These are phyloP conservation scores for Tinospora cordifolia DNA, from an alignment of 164 flowering plant species.

Conservation along the genomic window DNA sequence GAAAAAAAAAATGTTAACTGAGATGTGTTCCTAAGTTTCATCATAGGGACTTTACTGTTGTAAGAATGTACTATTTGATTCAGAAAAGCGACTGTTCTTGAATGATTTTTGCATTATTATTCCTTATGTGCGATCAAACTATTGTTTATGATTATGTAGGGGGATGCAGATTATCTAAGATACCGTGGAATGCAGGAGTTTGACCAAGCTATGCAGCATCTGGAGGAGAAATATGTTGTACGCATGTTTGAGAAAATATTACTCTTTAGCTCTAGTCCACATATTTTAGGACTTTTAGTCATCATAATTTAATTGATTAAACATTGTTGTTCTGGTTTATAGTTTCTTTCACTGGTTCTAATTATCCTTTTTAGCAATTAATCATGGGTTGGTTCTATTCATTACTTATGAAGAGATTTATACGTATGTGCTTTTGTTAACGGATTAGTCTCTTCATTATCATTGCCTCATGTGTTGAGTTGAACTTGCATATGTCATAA, in stretches of 20 bases:
- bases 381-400: no score
- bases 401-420: no score
- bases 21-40: not conserved
- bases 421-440: no score
- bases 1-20: no score
- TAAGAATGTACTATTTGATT: not conserved
- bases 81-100: not conserved
- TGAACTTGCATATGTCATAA: no score
- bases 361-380: no score
- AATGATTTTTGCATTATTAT: not conserved
- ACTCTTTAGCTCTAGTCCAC: not conserved
- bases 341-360: no score
- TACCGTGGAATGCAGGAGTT: slow-evolving; percentile 94
- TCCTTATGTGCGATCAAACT: slow-evolving; percentile 1
- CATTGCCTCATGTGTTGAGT: no score
- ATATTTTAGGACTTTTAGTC: not conserved
- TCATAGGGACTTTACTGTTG: not conserved
- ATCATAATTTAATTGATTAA: not conserved
- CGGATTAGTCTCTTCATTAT: no score
- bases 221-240: slow-evolving; percentile 76
- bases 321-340: not conserved
- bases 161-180: slow-evolving; percentile 83
- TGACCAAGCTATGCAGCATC: slow-evolving; percentile 94
- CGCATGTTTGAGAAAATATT: slow-evolving; percentile 20
- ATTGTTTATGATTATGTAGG: slow-evolving; percentile 38